phyloP scores from a whole-genome alignment of 768 basidiomycete genomes.

The Tubosaeta sp. region DNA sequence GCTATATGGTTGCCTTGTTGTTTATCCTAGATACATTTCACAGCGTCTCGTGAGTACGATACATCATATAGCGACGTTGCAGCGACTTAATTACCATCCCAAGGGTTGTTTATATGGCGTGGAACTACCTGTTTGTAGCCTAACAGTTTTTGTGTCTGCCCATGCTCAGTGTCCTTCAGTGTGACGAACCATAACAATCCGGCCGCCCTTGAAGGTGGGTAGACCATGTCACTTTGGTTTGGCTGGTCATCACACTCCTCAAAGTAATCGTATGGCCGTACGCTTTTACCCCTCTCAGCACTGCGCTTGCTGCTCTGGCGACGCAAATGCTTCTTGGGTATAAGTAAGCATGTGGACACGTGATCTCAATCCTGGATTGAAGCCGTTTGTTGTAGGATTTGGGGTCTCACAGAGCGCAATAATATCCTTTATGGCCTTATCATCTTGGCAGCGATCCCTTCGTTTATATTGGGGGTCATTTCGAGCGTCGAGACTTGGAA shows the following conservation, averaged over 20 bases:
- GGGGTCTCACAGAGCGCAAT: constrained; percentile 1
- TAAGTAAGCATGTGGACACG: constrained; percentile 28
- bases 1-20: constrained; percentile 9
- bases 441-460: constrained; percentile 33
- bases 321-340: constrained; percentile 45
- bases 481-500: constrained; percentile 44
- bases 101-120: constrained; percentile 13
- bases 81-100: neutral
- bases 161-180: neutral
- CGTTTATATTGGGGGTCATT: constrained; percentile 42
- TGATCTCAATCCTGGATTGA: neutral
- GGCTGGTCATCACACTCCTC: neutral
- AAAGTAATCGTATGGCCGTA: constrained; percentile 44
- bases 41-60: constrained; percentile 10
- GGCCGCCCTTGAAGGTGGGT: constrained; percentile 5
- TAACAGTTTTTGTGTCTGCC: neutral
- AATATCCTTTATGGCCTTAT: constrained; percentile 30
- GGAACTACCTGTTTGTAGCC: constrained; percentile 7
- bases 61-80: neutral
- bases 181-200: constrained; percentile 9
- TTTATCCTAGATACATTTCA: constrained; percentile 14
- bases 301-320: constrained; percentile 41
- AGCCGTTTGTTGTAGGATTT: constrained; percentile 3
- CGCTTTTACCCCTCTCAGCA: constrained; percentile 47
- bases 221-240: neutral